phyloP scores from a whole-genome alignment of 495 filamentous ascomycete genomes.

The Penicillium daleae region DNA sequence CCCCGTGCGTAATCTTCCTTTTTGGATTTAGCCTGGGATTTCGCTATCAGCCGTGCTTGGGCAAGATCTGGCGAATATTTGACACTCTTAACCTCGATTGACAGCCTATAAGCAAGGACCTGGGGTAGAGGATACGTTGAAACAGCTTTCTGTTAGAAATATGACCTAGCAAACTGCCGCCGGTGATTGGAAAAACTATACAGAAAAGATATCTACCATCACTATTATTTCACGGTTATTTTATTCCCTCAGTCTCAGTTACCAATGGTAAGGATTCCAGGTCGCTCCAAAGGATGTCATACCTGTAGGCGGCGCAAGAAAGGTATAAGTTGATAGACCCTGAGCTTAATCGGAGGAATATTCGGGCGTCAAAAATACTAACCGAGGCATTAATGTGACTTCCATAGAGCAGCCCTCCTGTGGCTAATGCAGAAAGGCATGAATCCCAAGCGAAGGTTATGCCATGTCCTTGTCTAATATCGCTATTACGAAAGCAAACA shows the following conservation, averaged over 20 bases:
- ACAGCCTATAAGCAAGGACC: background rate
- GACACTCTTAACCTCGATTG: background rate
- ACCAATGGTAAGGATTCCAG: slow-evolving; percentile 15
- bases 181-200: too few relatives aligned
- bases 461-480: background rate
- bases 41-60: background rate
- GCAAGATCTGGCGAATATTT: background rate
- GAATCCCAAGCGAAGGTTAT: slow-evolving; percentile 16
- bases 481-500: slow-evolving; percentile 1
- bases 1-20: background rate
- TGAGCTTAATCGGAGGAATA: background rate
- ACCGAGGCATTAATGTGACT: slow-evolving; percentile 12
- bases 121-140: background rate
- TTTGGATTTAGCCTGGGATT: background rate
- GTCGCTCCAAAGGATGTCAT: slow-evolving; percentile 15
- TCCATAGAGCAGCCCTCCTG: slow-evolving; percentile 6
- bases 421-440: slow-evolving; percentile 17
- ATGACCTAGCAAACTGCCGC: too few relatives aligned
- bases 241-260: too few relatives aligned
- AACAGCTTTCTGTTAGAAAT: background rate
- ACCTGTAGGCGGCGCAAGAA: slow-evolving; percentile 20
- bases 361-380: background rate
- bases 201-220: too few relatives aligned
- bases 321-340: slow-evolving; percentile 10
- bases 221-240: too few relatives aligned